Percentiles rank a stretch among this genome's conserved stretches.
These are phyloP conservation scores for Cordyceps tenuipes DNA, from an alignment of 2,329 filamentous ascomycete species.

Conservation along the genomic window DNA sequence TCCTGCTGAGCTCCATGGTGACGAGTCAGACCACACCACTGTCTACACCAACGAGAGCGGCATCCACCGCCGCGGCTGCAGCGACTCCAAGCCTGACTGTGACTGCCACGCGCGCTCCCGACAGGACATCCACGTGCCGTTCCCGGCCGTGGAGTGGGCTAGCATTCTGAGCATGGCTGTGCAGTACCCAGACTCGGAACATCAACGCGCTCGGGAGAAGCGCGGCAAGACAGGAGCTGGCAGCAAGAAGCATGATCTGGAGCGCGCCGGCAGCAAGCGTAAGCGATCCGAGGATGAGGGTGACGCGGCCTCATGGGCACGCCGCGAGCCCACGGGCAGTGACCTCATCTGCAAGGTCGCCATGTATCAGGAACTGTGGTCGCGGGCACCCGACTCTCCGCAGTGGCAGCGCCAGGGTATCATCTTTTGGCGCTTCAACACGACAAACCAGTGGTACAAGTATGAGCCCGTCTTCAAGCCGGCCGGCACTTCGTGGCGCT, in stretches of 20 bases:
- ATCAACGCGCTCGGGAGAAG: slow-evolving; percentile 31
- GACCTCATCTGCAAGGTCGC: slow-evolving; percentile 52
- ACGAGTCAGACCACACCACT: slow-evolving; percentile 32
- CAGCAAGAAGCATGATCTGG: slow-evolving; percentile 24
- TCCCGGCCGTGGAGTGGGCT: slow-evolving; percentile 51
- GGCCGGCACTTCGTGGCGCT: slow-evolving; percentile 51
- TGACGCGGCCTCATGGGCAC: slow-evolving; percentile 31
- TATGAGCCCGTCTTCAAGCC: slow-evolving; percentile 40
- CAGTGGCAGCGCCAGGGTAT: slow-evolving; percentile 51
- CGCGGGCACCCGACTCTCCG: slow-evolving; percentile 36
- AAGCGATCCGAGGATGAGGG: slow-evolving; percentile 34
- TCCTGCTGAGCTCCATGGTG: slow-evolving; percentile 44
- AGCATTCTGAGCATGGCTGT: slow-evolving; percentile 50
- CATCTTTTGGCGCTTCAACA: slow-evolving; percentile 55
- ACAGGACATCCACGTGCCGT: slow-evolving; percentile 46
- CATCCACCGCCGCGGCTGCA: slow-evolving; percentile 46
- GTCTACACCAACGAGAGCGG: slow-evolving; percentile 42
- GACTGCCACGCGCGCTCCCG: slow-evolving; percentile 41
- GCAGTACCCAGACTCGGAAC: slow-evolving; percentile 39
- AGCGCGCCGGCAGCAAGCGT: slow-evolving; percentile 29
- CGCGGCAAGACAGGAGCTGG: slow-evolving; percentile 23
- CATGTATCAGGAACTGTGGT: slow-evolving; percentile 62
- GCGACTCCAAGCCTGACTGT: slow-evolving; percentile 37
- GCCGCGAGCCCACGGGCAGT: slow-evolving; percentile 38
- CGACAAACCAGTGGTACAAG: slow-evolving; percentile 43